phyloP scores from a whole-genome alignment of 2,329 filamentous ascomycete species.

The Ceratocystis ficicola region DNA sequence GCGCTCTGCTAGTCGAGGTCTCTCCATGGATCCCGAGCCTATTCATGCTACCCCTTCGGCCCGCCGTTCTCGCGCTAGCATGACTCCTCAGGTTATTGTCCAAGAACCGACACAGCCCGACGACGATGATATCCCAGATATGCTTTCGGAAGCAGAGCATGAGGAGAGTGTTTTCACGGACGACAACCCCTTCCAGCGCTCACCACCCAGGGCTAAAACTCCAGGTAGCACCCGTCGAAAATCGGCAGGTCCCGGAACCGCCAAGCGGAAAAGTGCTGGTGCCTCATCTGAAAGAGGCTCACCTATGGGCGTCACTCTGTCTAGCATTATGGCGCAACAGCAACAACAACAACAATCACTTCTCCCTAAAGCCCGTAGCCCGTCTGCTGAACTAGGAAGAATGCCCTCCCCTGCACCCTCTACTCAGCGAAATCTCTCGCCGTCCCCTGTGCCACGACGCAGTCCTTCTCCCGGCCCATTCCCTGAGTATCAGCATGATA shows the following conservation, averaged over 20 bases:
- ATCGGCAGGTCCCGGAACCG: conserved; percentile 34
- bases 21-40: conserved; percentile 39
- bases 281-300: conserved; percentile 30
- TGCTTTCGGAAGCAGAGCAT: conserved; percentile 29
- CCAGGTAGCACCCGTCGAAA: conserved; percentile 38
- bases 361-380: conserved; percentile 9
- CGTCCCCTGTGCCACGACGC: conserved; percentile 19
- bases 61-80: conserved; percentile 18
- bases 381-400: conserved; percentile 3
- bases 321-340: conserved; percentile 22
- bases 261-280: conserved; percentile 30
- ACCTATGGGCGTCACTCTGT: conserved; percentile 19
- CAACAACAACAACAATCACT: conserved; percentile 12
- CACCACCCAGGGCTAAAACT: conserved; percentile 44
- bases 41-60: conserved; percentile 32
- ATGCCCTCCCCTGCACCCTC: conserved; percentile 16
- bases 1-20: conserved; percentile 19
- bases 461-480: conserved; percentile 21
- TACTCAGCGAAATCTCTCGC: conserved; percentile 19
- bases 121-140: conserved; percentile 27
- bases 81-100: conserved; percentile 19
- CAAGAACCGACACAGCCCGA: conserved; percentile 19
- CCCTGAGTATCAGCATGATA: conserved; percentile 23
- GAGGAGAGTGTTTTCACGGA: conserved; percentile 63
- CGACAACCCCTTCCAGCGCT: conserved; percentile 88